Base-by-base conservation (phyloP, 805 yeast species). In the Kluyveromyces siamensis region DNA sequence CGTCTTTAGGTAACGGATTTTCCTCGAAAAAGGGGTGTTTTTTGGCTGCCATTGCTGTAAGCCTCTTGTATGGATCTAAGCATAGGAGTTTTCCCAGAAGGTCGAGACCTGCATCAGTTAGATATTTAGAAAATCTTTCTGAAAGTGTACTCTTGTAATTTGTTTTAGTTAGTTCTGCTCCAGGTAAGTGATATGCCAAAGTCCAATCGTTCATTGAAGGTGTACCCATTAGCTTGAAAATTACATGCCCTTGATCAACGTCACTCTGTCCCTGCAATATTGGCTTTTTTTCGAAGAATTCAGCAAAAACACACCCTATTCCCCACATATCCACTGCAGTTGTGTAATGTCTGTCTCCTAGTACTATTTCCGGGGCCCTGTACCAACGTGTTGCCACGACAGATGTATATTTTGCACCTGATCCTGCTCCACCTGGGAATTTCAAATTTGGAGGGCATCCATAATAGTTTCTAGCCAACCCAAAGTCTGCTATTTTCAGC, bases 241-340 rank as follows among this genome's bases (percentile, higher is more conserved):
- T 84, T 30, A 79, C 72, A 56, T 82, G 83, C 0, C 93, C 87
- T 69, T 93, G 99, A 63, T 91, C 95, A 10, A 84, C 65, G 63
- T 93, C 99, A 1, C 93, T 77, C 41, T 76, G 71, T 0, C 99
- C 99, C 40, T 83, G 89, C 44, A 93, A 65, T 14, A 93, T 84
- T 0, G 99, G 99, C 55, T 77, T 80, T 52, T 80, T 77, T 33
- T 79, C 80, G 67, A 85, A 91, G 60, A 90, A 74, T 67, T 93
- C 99, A 0, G 88, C 99, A 61, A 93, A 83, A 0, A 93, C 91
- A 68, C 99, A 93, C 1, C 98, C 98, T 18, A 87, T 77, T 0
- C 98, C 97, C 99, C 99, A 93, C 69, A 93, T 77, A 67, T 93
- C 99, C 11, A 91, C 91, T 0, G 98, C 95, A 0, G 97, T 86